Percentiles rank a stretch among this genome's conserved stretches.
Conservation (phyloP, 495 filamentous ascomycete species). For the Penicillium antarcticum region DNA sequence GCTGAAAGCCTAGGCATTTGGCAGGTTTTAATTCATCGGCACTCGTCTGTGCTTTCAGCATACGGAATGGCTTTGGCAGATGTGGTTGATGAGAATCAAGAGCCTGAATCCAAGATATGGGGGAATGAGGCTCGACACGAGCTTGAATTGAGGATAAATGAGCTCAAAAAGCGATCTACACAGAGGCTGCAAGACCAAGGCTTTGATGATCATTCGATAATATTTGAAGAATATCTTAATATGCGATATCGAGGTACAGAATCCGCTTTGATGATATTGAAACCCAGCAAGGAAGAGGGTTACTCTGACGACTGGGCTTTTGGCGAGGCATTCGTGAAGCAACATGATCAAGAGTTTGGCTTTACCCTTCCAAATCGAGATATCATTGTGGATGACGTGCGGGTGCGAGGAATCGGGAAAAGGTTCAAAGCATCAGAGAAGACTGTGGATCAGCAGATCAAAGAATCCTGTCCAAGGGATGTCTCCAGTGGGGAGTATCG, state of each 20-base stretch:
- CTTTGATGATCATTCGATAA: slow-evolving; percentile 30
- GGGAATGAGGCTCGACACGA: slow-evolving; percentile 12
- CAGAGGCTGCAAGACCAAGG: slow-evolving; percentile 26
- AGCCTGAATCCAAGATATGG: slow-evolving; percentile 66
- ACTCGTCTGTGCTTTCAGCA: slow-evolving; percentile 91
- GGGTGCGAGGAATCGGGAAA: slow-evolving; percentile 79
- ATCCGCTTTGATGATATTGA: slow-evolving; percentile 47
- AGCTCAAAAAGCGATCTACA: slow-evolving; percentile 14
- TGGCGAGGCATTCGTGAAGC: slow-evolving; percentile 75
- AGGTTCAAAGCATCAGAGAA: slow-evolving; percentile 59
- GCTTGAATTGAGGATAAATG: slow-evolving; percentile 14
- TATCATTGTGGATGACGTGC: slow-evolving; percentile 89
- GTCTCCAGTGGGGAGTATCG: slow-evolving; percentile 29
- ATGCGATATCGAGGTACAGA: slow-evolving; percentile 50
- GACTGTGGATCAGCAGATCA: slow-evolving; percentile 84
- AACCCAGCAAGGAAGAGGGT: slow-evolving; percentile 38
- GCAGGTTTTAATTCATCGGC: slow-evolving; percentile 85
- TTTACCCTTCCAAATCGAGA: slow-evolving; percentile 81
- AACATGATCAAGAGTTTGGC: slow-evolving; percentile 92
- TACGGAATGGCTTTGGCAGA: slow-evolving; percentile 97
- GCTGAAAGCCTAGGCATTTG: slow-evolving; percentile 82
- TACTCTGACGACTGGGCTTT: slow-evolving; percentile 58
- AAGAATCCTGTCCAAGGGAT: slow-evolving; percentile 52
- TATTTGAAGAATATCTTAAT: slow-evolving; percentile 46
- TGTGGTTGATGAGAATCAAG: slow-evolving; percentile 88